These are phyloP conservation scores for Leccinum rimulosum DNA, from an alignment of 768 basidiomycete genomes.

Conservation along the genomic window DNA sequence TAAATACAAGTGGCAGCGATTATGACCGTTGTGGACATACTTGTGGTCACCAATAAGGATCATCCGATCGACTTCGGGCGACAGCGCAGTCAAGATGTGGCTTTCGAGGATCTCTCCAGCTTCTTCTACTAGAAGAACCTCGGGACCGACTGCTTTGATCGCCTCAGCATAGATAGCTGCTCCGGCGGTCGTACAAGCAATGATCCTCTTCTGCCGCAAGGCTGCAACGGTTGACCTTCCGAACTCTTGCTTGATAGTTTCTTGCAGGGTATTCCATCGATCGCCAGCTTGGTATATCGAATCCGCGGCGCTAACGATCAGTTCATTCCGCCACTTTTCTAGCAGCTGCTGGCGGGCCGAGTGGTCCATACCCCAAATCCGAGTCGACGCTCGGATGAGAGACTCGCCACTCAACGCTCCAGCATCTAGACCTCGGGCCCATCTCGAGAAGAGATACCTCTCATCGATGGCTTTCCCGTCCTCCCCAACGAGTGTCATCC, in stretches of 20 bases:
- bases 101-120: slow-evolving; percentile 72
- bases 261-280: slow-evolving; percentile 38
- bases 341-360: slow-evolving; percentile 29
- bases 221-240: slow-evolving; percentile 30
- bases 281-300: slow-evolving; percentile 28
- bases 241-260: slow-evolving; percentile 35
- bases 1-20: background rate
- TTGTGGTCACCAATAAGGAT: slow-evolving; percentile 73
- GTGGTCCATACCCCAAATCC: slow-evolving; percentile 40
- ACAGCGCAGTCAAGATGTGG: slow-evolving; percentile 60
- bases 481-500: slow-evolving; percentile 44
- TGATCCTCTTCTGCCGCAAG: slow-evolving; percentile 49
- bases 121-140: slow-evolving; percentile 64
- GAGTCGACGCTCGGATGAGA: slow-evolving; percentile 24
- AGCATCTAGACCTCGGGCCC: slow-evolving; percentile 43
- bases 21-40: slow-evolving; percentile 32
- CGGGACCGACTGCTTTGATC: slow-evolving; percentile 43
- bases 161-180: slow-evolving; percentile 56
- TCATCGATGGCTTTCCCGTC: slow-evolving; percentile 37
- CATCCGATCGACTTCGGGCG: slow-evolving; percentile 43
- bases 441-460: slow-evolving; percentile 46
- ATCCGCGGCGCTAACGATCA: slow-evolving; percentile 32
- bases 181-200: slow-evolving; percentile 68
- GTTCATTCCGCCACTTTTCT: slow-evolving; percentile 34
- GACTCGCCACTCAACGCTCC: slow-evolving; percentile 37